These are phyloP conservation scores for Venustampulla echinocandica DNA, from an alignment of 495 filamentous ascomycete genomes.

Conservation along the genomic window DNA sequence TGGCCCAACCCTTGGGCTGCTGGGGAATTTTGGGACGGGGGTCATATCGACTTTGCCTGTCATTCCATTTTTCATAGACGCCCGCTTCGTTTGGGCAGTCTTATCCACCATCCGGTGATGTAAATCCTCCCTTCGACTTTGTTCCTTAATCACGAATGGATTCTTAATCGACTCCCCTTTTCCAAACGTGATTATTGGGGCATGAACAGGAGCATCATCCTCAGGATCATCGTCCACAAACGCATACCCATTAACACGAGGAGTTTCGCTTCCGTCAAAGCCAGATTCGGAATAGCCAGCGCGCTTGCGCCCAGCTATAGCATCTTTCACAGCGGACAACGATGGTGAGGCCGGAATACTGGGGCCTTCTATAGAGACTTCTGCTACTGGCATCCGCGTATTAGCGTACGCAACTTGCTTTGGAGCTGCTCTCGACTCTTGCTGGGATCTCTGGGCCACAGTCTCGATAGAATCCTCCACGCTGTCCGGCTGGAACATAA, in stretches of 20 bases:
- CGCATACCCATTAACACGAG: conserved; percentile 82
- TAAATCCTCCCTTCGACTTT: conserved; percentile 69
- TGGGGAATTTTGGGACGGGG: conserved; percentile 64
- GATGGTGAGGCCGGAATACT: conserved; percentile 64
- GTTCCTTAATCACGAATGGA: conserved; percentile 73
- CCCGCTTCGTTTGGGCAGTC: conserved; percentile 62
- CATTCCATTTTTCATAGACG: conserved; percentile 35
- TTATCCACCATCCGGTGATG: conserved; percentile 89
- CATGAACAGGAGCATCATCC: conserved; percentile 18
- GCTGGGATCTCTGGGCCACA: conserved; percentile 54
- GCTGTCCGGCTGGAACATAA: conserved; percentile 80
- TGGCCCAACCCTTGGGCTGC: conserved; percentile 55
- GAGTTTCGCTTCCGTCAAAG: conserved; percentile 64
- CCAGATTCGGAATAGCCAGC: conserved; percentile 57
- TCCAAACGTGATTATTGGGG: conserved; percentile 38
- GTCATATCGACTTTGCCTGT: conserved; percentile 50
- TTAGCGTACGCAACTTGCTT: conserved; percentile 76
- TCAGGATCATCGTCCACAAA: conserved; percentile 81
- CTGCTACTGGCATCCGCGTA: conserved; percentile 56
- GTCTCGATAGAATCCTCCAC: conserved; percentile 64
- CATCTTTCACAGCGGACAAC: conserved; percentile 75
- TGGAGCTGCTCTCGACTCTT: conserved; percentile 62
- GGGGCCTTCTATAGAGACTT: conserved; percentile 16
- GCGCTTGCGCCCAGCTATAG: conserved; percentile 68
- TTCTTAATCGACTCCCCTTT: conserved; percentile 56